phyloP scores from a whole-genome alignment of 306 rosid genomes.

The Canavalia ensiformis region DNA sequence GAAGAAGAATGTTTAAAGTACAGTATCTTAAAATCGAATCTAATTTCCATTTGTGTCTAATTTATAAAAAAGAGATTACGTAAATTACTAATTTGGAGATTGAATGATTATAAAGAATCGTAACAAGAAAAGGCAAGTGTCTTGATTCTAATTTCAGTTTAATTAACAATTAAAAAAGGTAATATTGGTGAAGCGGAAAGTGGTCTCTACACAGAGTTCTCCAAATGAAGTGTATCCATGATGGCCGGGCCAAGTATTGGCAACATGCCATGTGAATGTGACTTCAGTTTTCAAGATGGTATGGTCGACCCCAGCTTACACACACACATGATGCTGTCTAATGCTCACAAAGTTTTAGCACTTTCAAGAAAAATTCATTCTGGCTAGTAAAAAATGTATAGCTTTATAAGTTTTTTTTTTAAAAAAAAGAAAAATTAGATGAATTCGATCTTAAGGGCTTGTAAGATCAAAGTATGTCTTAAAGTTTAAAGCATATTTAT shows the following conservation, averaged over 20 bases:
- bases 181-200: slow-evolving; percentile 15
- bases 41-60: neutral
- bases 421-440: too few relatives aligned
- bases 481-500: too few relatives aligned
- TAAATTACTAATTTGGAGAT: slow-evolving; percentile 16
- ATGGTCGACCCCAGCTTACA: slow-evolving; percentile 47
- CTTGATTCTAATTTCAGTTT: neutral
- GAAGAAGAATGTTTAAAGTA: neutral
- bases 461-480: too few relatives aligned
- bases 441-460: too few relatives aligned
- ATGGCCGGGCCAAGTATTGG: slow-evolving; percentile 53
- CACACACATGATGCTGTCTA: slow-evolving; percentile 55
- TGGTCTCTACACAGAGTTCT: slow-evolving; percentile 26
- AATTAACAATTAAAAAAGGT: neutral
- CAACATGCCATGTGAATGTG: slow-evolving; percentile 53
- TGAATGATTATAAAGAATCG: neutral
- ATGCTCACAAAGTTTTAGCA: slow-evolving; percentile 29
- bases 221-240: slow-evolving; percentile 20
- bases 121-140: neutral
- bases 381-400: neutral
- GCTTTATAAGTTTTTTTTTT: slow-evolving; percentile 13
- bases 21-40: slow-evolving; percentile 20
- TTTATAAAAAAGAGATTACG: slow-evolving; percentile 5
- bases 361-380: slow-evolving; percentile 20
- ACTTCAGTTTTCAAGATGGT: slow-evolving; percentile 48